These are phyloP conservation scores for Fusarium veterinarium DNA, from an alignment of 2,329 filamentous ascomycete species.

Conservation along the genomic window DNA sequence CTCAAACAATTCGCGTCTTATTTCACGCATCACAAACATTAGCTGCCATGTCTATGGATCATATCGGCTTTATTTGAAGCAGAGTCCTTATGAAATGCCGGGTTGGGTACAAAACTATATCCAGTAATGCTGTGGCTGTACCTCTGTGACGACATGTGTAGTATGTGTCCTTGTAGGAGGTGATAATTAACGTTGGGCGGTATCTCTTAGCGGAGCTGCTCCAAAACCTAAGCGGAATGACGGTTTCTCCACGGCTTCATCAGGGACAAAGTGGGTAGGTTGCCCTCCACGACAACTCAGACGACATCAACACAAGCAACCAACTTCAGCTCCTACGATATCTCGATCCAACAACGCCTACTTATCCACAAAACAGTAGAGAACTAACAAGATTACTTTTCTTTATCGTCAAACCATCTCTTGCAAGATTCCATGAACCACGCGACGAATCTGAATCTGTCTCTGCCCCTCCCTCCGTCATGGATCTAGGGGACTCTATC, in stretches of 20 bases:
- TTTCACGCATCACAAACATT: conserved; percentile 9
- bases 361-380: neutral
- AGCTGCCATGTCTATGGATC: neutral
- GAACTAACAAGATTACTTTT: conserved; percentile 1
- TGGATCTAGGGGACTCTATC: conserved; percentile 68
- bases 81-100: neutral
- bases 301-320: conserved; percentile 36
- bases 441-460: conserved; percentile 41
- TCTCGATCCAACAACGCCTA: conserved; percentile 1
- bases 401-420: conserved; percentile 1
- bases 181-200: neutral
- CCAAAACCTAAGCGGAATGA: conserved; percentile 36
- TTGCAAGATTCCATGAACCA: conserved; percentile 48
- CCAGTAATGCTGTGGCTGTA: conserved; percentile 35
- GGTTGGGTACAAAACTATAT: conserved; percentile 21
- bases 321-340: conserved; percentile 9
- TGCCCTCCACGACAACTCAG: conserved; percentile 39
- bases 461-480: conserved; percentile 59
- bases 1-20: conserved; percentile 33
- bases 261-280: conserved; percentile 41
- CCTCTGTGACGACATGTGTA: conserved; percentile 20
- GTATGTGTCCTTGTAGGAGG: neutral
- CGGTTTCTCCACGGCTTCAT: conserved; percentile 42
- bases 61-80: neutral
- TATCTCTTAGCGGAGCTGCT: conserved; percentile 18